phyloP scores from a whole-genome alignment of 1,284 basidiomycete species.

The Malassezia vespertilionis region DNA sequence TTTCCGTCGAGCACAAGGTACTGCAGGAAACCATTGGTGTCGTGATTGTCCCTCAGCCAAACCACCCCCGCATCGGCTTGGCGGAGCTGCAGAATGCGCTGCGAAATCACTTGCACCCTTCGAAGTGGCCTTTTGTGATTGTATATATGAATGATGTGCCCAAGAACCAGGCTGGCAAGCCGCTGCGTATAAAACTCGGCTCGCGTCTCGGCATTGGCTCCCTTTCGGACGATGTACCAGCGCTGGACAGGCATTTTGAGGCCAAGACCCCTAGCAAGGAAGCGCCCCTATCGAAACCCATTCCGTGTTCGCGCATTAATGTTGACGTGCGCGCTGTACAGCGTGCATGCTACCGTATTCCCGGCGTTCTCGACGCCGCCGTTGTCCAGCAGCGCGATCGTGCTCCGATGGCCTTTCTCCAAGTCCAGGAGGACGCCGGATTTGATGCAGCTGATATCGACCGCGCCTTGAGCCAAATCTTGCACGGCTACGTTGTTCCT shows the following conservation, averaged over 20 bases:
- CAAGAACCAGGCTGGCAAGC: constrained; percentile 47
- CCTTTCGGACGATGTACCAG: constrained; percentile 43
- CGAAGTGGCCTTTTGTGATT: constrained; percentile 46
- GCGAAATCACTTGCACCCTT: constrained; percentile 42
- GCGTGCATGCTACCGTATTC: constrained; percentile 46
- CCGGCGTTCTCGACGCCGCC: constrained; percentile 45
- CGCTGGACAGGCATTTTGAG: constrained; percentile 46
- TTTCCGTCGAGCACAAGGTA: constrained; percentile 46
- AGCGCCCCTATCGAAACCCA: constrained; percentile 41
- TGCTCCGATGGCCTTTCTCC: constrained; percentile 45
- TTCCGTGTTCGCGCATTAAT: constrained; percentile 43
- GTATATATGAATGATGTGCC: constrained; percentile 48
- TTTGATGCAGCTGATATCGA: constrained; percentile 47
- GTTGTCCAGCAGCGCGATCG: constrained; percentile 45
- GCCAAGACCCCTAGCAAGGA: constrained; percentile 44
- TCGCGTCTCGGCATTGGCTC: constrained; percentile 44
- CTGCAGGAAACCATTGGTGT: constrained; percentile 48
- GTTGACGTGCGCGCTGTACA: constrained; percentile 46
- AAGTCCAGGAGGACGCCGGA: constrained; percentile 45
- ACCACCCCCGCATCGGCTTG: constrained; percentile 45
- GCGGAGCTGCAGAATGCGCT: constrained; percentile 46
- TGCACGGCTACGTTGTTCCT: constrained; percentile 46
- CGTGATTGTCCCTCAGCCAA: constrained; percentile 44
- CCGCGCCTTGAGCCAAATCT: constrained; percentile 43
- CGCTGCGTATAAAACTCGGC: constrained; percentile 47